Base-by-base conservation (phyloP, 2,329 filamentous ascomycete species). In the Alternaria rosae region DNA sequence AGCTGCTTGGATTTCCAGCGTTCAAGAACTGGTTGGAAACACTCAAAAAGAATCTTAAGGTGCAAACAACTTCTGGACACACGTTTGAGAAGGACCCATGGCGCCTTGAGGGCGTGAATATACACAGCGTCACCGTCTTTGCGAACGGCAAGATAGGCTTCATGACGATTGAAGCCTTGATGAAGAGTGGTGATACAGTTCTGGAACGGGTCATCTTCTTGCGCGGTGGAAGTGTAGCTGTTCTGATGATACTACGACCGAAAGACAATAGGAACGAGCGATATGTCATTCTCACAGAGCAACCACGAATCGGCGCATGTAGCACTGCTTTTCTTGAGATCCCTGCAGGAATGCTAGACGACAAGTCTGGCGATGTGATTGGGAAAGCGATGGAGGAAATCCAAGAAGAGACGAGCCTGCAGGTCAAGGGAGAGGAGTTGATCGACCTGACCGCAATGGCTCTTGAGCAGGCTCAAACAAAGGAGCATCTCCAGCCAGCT, bases 331-430 rank as follows among this genome's bases (percentile, higher is more conserved):
- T 89, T 59, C 69, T 81, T 12, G 87, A 88, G 70, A 82, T 89
- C 9, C 87, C 87, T 3, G 87, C 87, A 1, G 87, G 87, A 17
- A 88, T 89, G 86, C 78, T 89, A 1, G 87, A 89, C 65, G 84
- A 85, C 62, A 23, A 44, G 8, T 83, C 84, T 30, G 54, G 54
- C 10, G 82, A 82, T 0, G 86, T 88, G 62, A 78, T 81, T 1
- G 86, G 86, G 7, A 83, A 80, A 10, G 87, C 87, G 0, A 86
- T 85, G 3, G 82, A 84, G 52, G 86, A 89, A 65, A 86, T 89
- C 35, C 67, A 82, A 28, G 86, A 88, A 70, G 87, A 89, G 71
- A 86, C 85, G 0, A 83, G 84, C 0, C 73, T 89, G n/a, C 76
- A 76, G 12, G 83, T 88, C 52, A 74, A 80, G 4, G 78, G 82